Base-by-base conservation (phyloP, 2,329 filamentous ascomycete genomes). In the Aphanoascus verrucosus region DNA sequence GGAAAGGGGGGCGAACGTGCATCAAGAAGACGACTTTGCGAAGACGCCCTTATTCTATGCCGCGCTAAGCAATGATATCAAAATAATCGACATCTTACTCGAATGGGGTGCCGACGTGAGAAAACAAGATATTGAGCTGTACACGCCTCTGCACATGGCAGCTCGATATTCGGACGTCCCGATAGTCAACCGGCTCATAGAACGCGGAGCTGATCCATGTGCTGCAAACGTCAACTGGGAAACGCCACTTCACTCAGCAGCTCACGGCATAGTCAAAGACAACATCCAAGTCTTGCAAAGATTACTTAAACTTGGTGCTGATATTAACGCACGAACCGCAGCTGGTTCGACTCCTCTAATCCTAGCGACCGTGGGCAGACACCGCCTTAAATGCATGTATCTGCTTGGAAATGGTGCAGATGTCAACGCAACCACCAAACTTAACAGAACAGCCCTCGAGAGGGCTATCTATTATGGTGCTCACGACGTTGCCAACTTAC, bases 211-310 rank as follows among this genome's bases (percentile, higher is more conserved):
- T n/a, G 69, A 66, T 2, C 61, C 64, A 7, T 48, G 62, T 11
- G 65, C 65, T 49, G 62, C 62, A 35, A 67, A 71, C 53, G 64
- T 69, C 53, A 53, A 57, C 12, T 65, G 65, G 9, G 71, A 68
- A 67, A 66, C 62, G 28, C 68, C 69, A 15, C 58, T 68, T 35
- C 42, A 52, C 17, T 31, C 40, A 8, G 49, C 49, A 17, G 49
- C 49, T 8, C 19, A 38, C 6, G 37, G 32, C 17, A 12, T 2
- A 28, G 44, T 31, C 17, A 41, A 52, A 52, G 15, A 14, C 2
- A 52, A 52, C 19, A 5, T 52, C 2, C 19, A 23, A 38, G 31
- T 45, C 20, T 15, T 52, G 12, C 15, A 31, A 11, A 45, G 14
- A 9, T 19, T 54, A 2, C 17, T 54, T n/a, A 12, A 44, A 9